Evolutionary conservation across 352 stramenopile species (phyloP).

Genomic region (Globisporangium uncinulatum): DNA sequence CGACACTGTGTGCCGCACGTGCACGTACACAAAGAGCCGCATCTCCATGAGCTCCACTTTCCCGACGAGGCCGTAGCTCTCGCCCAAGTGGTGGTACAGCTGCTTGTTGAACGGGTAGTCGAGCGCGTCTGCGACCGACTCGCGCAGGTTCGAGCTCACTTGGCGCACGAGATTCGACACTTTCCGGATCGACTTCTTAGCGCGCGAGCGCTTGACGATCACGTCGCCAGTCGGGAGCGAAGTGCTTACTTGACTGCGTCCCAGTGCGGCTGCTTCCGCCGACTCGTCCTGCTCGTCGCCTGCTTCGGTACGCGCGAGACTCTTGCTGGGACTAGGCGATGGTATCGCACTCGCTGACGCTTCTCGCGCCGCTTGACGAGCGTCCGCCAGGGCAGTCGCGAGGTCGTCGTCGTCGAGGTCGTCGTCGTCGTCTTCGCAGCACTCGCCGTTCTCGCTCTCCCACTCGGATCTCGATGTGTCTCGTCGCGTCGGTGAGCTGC

Average conservation of each 20-base stretch:
- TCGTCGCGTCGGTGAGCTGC: not conserved
- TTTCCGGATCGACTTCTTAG: slow-evolving; percentile 68
- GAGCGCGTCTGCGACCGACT: slow-evolving; percentile 44
- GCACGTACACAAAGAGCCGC: slow-evolving; percentile 69
- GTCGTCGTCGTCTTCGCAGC: slow-evolving; percentile 22
- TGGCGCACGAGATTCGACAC: slow-evolving; percentile 56
- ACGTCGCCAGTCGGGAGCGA: slow-evolving; percentile 25
- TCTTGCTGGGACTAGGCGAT: not conserved
- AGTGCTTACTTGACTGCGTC: slow-evolving; percentile 5
- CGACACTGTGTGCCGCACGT: slow-evolving; percentile 47
- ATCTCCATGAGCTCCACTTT: slow-evolving; percentile 83
- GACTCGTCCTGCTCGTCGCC: not conserved
- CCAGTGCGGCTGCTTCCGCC: not conserved
- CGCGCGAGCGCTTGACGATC: slow-evolving; percentile 54
- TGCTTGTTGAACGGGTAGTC: slow-evolving; percentile 70
- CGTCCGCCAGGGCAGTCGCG: slow-evolving; percentile 7
- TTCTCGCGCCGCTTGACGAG: slow-evolving; percentile 1
- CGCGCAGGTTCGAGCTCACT: slow-evolving; percentile 59
- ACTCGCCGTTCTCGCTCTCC: slow-evolving; percentile 22
- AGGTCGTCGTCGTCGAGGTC: slow-evolving; percentile 26
- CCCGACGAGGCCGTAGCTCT: slow-evolving; percentile 47
- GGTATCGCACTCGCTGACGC: not conserved
- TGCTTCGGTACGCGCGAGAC: not conserved
- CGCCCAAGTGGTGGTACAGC: slow-evolving; percentile 53
- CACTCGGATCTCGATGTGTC: slow-evolving; percentile 3